Evolutionary conservation across 2,329 filamentous ascomycete genomes (phyloP).

Genomic region (Xylaria polymorpha): DNA sequence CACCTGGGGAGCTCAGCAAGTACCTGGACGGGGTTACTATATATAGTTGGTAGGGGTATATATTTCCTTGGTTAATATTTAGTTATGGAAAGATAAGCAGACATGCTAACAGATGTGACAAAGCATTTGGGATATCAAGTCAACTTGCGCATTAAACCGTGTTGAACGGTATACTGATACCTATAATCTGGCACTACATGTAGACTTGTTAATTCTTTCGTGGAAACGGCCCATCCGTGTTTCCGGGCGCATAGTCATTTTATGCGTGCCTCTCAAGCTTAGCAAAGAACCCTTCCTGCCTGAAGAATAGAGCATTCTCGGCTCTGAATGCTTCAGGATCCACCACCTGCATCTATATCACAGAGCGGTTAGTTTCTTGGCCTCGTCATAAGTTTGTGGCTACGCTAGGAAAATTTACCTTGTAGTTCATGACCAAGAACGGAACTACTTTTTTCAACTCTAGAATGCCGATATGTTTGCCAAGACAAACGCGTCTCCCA

Average conservation of each 20-base stretch:
- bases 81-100: not conserved
- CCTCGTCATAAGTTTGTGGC: no score
- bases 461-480: slow-evolving; percentile 45
- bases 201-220: not conserved
- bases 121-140: not conserved
- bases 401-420: slow-evolving; percentile 39
- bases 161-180: not conserved
- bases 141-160: not conserved
- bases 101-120: no score
- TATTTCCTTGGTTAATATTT: not conserved
- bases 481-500: slow-evolving; percentile 45
- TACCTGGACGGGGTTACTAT: not conserved
- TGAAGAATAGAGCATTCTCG: slow-evolving; percentile 20
- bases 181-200: not conserved
- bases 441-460: slow-evolving; percentile 49
- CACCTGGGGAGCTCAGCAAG: not conserved
- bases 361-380: not conserved
- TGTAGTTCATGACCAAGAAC: slow-evolving; percentile 45
- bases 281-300: slow-evolving; percentile 20
- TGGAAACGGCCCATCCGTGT: not conserved
- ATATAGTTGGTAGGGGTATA: not conserved
- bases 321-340: slow-evolving; percentile 10
- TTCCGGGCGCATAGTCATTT: not conserved
- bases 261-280: not conserved
- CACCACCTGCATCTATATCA: slow-evolving; percentile 18